Conservation (phyloP, 2,329 filamentous ascomycete species). For the Rhytidhysteron rufulum region DNA sequence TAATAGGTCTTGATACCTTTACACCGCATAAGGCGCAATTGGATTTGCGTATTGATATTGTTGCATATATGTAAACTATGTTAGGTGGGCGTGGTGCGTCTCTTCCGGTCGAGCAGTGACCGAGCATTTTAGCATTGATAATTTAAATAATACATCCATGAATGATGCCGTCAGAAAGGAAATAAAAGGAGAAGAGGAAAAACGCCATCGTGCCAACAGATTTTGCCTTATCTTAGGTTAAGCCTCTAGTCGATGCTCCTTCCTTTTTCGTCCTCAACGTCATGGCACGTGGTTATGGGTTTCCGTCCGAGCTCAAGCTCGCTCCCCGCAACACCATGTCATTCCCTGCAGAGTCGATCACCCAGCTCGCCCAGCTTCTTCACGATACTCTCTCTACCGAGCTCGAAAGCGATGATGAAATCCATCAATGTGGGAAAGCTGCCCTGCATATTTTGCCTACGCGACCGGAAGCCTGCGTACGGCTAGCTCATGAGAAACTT, state of each 20-base stretch:
- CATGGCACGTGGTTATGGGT: too few relatives aligned
- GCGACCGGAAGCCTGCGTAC: constrained; percentile 51
- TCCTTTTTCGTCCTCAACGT: not conserved
- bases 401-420: constrained; percentile 14
- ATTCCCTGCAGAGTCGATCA: not conserved
- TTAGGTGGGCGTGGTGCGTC: too few relatives aligned
- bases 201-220: too few relatives aligned
- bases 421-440: constrained; percentile 41
- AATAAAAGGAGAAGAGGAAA: too few relatives aligned
- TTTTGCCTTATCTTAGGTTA: not conserved
- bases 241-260: not conserved
- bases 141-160: too few relatives aligned
- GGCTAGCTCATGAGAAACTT: constrained; percentile 61
- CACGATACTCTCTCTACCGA: not conserved
- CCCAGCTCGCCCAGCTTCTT: not conserved
- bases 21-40: too few relatives aligned
- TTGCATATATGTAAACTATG: too few relatives aligned
- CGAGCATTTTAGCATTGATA: too few relatives aligned
- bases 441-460: constrained; percentile 32
- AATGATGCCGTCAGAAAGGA: too few relatives aligned
- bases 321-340: constrained; percentile 2
- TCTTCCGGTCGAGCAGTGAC: too few relatives aligned
- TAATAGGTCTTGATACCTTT: too few relatives aligned
- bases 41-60: too few relatives aligned
- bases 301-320: not conserved